These are phyloP conservation scores for Russula ochroleuca DNA, from an alignment of 768 basidiomycete species.

Conservation along the genomic window DNA sequence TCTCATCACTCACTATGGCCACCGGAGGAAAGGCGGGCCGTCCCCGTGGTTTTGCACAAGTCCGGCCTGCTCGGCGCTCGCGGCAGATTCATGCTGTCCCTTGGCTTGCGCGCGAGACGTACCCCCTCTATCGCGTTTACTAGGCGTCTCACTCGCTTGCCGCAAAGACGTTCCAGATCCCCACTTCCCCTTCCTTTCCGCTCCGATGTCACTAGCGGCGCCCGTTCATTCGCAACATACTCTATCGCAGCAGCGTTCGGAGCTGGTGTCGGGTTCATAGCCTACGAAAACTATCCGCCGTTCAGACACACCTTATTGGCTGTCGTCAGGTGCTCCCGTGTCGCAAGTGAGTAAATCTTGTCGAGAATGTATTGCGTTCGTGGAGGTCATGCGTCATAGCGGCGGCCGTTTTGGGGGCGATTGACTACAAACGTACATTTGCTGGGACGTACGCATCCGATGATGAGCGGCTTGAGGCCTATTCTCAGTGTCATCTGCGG, in stretches of 20 bases:
- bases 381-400: constrained; percentile 36
- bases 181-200: not conserved
- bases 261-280: constrained; percentile 37
- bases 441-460: constrained; percentile 47
- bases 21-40: constrained; percentile 10
- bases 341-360: constrained; percentile 53
- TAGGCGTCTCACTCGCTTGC: constrained; percentile 10
- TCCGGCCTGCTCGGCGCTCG: not conserved
- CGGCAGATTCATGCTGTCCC: constrained; percentile 20
- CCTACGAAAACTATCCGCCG: constrained; percentile 67
- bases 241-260: constrained; percentile 32
- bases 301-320: constrained; percentile 76
- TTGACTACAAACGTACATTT: constrained; percentile 73
- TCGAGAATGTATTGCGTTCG: not conserved
- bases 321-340: constrained; percentile 68
- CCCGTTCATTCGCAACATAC: constrained; percentile 18
- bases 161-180: not conserved
- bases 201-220: not conserved
- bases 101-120: constrained; percentile 13
- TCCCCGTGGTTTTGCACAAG: not conserved
- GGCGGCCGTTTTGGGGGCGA: constrained; percentile 56
- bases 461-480: constrained; percentile 48
- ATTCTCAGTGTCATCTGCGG: constrained; percentile 76
- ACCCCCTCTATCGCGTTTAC: not conserved
- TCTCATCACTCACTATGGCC: not conserved